Evolutionary conservation across 805 yeast genomes (phyloP).

Genomic region (Saturnispora dispora): DNA sequence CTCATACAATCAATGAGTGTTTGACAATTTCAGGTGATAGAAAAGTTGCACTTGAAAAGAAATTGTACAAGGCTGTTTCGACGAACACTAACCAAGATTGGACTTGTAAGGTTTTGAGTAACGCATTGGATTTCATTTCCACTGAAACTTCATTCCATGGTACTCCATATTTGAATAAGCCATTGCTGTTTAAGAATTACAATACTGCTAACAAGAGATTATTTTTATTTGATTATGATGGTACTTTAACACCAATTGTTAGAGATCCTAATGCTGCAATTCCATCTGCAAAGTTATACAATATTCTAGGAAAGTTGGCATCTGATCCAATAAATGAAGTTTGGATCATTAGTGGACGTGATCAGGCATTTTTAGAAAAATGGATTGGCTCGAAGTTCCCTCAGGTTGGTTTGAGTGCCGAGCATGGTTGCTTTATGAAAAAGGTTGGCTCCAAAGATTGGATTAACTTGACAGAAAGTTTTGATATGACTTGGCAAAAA

Average conservation of each 20-base stretch:
- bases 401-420: conserved; percentile 80
- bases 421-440: conserved; percentile 93
- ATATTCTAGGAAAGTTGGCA: conserved; percentile 49
- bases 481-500: conserved; percentile 94
- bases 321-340: conserved; percentile 75
- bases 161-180: conserved; percentile 78
- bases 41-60: conserved; percentile 38
- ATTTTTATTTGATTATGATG: conserved; percentile 92
- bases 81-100: conserved; percentile 71
- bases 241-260: conserved; percentile 94
- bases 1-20: conserved; percentile 68
- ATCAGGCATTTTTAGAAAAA: conserved; percentile 76
- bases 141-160: conserved; percentile 38
- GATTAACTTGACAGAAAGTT: conserved; percentile 73
- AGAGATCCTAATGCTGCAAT: conserved; percentile 97
- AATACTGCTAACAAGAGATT: conserved; percentile 55
- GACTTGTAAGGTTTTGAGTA: conserved; percentile 55
- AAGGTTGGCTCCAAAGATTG: conserved; percentile 57
- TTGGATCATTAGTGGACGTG: conserved; percentile 96
- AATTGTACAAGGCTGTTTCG: conserved; percentile 55
- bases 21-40: conserved; percentile 44
- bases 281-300: conserved; percentile 66
- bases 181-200: conserved; percentile 52
- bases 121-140: conserved; percentile 26
- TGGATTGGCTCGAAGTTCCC: conserved; percentile 69